Evolutionary conservation across 371 early-diverging fungal species (phyloP), one percentile per base, ranked within the genome.

Genomic region (Paraphysoderma sedebokerense): DNA sequence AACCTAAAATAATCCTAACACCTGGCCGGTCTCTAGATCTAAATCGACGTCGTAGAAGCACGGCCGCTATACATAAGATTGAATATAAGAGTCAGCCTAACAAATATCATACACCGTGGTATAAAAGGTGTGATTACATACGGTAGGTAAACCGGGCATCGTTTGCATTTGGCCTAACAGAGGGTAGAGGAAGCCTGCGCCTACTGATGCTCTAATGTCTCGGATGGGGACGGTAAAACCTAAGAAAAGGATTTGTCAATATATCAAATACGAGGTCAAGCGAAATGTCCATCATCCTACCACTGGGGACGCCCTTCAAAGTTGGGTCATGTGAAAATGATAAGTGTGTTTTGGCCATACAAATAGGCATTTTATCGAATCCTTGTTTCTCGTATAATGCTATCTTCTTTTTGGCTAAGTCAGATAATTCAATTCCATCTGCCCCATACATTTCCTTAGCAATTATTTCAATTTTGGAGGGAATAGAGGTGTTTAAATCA

Each of bases 291-390:
- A n/a, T n/a, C n/a, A n/a, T 48, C 52, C n/a, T 26, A 53, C 84
- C 91, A 27, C 78, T 78, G 5, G 96, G 96, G 0, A 85, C 93
- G 48, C 83, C 81, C 73, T 96, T 96, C 42, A 83, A 67, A 29
- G 72, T 77, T 7, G 92, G 84, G 54, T 92, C 86, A 46, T 87
- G 87, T 34, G 88, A 85, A 51, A 96, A 74, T 40, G 79, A 78
- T 56, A 86, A 73, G 58, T 92, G 93, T 6, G 96, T 96, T 75
- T 96, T 96, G 50, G 96, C 93, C 96, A 96, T 92, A 65, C 96
- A 96, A 44, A 96, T 86, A 1, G 93, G 93, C 53, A 92, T 62
- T 15, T 77, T 60, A 31, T 59, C 72, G 65, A 86, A 92, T 23
- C 91, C 90, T 68, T 74, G 53, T 13, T 22, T 11, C 4, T 84